Evolutionary conservation across 129 eudicot genomes (phyloP).

Genomic region (Pseudognaphalium luteoalbum): DNA sequence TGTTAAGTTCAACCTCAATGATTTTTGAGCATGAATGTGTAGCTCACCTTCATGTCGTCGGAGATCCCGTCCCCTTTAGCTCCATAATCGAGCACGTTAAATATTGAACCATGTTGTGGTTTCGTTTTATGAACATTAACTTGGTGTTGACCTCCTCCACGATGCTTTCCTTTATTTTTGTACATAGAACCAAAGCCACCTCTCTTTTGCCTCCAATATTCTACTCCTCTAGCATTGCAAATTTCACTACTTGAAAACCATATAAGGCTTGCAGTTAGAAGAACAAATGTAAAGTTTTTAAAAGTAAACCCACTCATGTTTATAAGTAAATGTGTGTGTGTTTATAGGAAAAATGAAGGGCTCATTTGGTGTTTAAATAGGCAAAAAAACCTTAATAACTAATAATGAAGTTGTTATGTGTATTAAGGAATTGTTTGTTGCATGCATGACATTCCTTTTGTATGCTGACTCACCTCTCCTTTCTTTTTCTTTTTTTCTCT

Average conservation of each 20-base stretch:
- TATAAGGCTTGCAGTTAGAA: constrained; percentile 43
- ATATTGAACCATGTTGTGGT: constrained; percentile 32
- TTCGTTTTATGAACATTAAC: constrained; percentile 35
- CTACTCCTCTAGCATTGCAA: constrained; percentile 62
- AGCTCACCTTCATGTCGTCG: constrained; percentile 74
- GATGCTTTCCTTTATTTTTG: constrained; percentile 46
- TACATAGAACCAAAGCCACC: constrained; percentile 37
- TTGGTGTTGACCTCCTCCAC: constrained; percentile 31
- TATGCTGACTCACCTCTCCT: constrained; percentile 19
- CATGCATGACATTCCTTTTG: constrained; percentile 40
- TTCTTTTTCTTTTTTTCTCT: background rate
- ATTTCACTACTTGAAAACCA: constrained; percentile 48
- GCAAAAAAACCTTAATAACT: constrained; percentile 31
- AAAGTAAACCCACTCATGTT: constrained; percentile 50
- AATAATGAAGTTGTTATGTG: constrained; percentile 7
- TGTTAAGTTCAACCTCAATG: background rate
- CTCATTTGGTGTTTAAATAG: constrained; percentile 51
- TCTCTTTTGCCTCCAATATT: constrained; percentile 49
- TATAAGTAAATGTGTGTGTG: constrained; percentile 13
- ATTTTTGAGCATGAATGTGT: background rate
- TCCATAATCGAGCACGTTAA: constrained; percentile 63
- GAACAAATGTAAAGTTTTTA: constrained; percentile 45
- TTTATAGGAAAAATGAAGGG: constrained; percentile 29
- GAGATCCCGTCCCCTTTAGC: constrained; percentile 78
- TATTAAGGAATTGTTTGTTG: constrained; percentile 25